Percentiles rank a stretch among this genome's conserved stretches.
phyloP scores from a whole-genome alignment of 2,329 filamentous ascomycete genomes.

The Rachicladosporium sp. region DNA sequence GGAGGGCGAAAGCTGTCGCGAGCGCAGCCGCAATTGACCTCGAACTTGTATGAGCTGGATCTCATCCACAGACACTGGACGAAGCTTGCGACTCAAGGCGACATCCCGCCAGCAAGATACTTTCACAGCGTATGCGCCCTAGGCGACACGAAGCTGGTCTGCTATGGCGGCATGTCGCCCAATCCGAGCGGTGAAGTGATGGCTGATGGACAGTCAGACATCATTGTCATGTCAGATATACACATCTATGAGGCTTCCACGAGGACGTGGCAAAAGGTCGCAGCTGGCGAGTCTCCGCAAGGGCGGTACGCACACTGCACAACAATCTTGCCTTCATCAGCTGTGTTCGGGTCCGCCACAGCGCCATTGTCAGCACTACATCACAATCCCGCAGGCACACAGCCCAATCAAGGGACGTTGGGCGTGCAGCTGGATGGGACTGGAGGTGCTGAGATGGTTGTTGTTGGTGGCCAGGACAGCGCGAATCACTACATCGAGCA shows the following conservation, averaged over 20 bases:
- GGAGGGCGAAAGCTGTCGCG: constrained; percentile 79
- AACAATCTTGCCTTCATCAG: constrained; percentile 77
- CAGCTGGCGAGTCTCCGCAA: constrained; percentile 65
- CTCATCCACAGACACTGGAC: constrained; percentile 87
- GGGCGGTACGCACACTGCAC: constrained; percentile 95
- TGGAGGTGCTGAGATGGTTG: constrained; percentile 91
- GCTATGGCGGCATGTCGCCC: constrained; percentile 96
- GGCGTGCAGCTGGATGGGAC: constrained; percentile 81
- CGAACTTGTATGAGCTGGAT: constrained; percentile 87
- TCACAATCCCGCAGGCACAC: constrained; percentile 72
- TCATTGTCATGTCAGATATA: constrained; percentile 95
- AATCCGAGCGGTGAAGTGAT: constrained; percentile 46
- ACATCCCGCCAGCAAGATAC: constrained; percentile 81
- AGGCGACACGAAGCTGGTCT: constrained; percentile 91
- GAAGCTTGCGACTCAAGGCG: constrained; percentile 71
- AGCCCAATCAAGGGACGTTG: constrained; percentile 75
- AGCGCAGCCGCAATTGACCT: constrained; percentile 71
- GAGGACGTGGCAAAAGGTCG: constrained; percentile 71
- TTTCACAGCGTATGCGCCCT: constrained; percentile 93
- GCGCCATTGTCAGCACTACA: constrained; percentile 78
- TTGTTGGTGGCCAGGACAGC: constrained; percentile 91
- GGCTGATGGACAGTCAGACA: constrained; percentile 47
- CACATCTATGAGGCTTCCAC: constrained; percentile 84
- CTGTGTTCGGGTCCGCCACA: constrained; percentile 70
- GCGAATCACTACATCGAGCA: constrained; percentile 99